Evolutionary conservation across 2,329 filamentous ascomycete genomes (phyloP), one percentile per base, ranked within the genome.

Genomic region (Helotiales sp.): DNA sequence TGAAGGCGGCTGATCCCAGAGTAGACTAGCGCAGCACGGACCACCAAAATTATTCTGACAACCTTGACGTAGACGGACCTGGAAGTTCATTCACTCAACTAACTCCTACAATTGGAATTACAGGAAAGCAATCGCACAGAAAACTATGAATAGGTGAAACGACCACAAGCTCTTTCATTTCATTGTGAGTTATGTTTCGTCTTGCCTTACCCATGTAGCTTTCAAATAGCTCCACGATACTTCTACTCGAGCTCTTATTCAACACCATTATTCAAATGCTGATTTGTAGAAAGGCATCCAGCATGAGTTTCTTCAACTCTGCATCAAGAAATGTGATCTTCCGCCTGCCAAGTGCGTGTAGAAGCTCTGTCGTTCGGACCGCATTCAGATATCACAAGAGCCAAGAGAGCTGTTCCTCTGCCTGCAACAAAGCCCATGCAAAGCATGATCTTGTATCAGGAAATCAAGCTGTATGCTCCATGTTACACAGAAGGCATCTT

Each of bases 291-390:
- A 24, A 37, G 30, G 10, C 11, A 10, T 7, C 3, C 6, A 37
- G 34, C 45, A 63, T 63, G 47, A 55, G 32, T 50, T 30, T 54
- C 6, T 17, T 43, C 15, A 54, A 28, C 26, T 43, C 22, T 5
- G 8, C 34, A 11, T 63, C 32, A 17, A 40, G n/a, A 13, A 37
- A 45, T 52, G 26, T 61, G 59, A n/a, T 71, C 37, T 50, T 69
- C 55, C 13, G 69, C 37, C 67, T 69, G 10, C 57, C 67, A 37
- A 61, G 20, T 57, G 50, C 22, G 4, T 69, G 64, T 34, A 55
- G 64, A 32, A 59, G 61, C 40, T 45, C 52, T n/a, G 22, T 65
- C 22, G 24, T 66, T 6, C 47, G 52, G 52, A 65, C 47, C 28
- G 55, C 43, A 26, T 52, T 47, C 15, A 54, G 37, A 28, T 17